These are phyloP conservation scores for Neurospora hispaniola DNA, from an alignment of 495 filamentous ascomycete species.

Conservation along the genomic window DNA sequence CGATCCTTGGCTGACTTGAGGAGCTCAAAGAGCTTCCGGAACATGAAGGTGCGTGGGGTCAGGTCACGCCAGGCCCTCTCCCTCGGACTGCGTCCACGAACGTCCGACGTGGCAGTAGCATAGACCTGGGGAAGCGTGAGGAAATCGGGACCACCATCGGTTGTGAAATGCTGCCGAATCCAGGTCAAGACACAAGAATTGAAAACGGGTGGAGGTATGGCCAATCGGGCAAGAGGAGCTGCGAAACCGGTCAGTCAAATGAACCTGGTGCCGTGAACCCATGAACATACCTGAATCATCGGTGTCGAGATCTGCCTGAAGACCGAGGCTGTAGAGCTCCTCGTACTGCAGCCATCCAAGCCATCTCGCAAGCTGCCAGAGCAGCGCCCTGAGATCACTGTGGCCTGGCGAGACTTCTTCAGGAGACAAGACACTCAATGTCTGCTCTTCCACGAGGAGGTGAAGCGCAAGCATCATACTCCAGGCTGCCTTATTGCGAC, in stretches of 20 bases:
- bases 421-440: constrained; percentile 57
- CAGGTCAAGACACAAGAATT: constrained; percentile 43
- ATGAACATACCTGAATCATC: constrained; percentile 17
- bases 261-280: background rate
- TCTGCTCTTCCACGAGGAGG: constrained; percentile 77
- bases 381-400: constrained; percentile 51
- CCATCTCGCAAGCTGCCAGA: constrained; percentile 77
- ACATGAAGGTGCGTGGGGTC: constrained; percentile 52
- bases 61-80: constrained; percentile 17
- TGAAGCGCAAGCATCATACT: constrained; percentile 71
- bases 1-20: constrained; percentile 28
- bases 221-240: constrained; percentile 11
- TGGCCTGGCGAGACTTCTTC: constrained; percentile 42
- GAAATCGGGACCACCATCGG: constrained; percentile 36
- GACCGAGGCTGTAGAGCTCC: constrained; percentile 61
- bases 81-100: constrained; percentile 1
- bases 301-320: constrained; percentile 31
- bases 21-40: constrained; percentile 45
- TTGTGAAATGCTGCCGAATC: constrained; percentile 56
- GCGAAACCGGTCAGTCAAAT: background rate
- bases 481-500: constrained; percentile 49
- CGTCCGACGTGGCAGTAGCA: constrained; percentile 3
- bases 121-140: constrained; percentile 49
- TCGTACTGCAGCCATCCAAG: constrained; percentile 72
- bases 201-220: constrained; percentile 55